Conservation (phyloP, 1,284 basidiomycete species). For the Rhodotorula sp. region DNA sequence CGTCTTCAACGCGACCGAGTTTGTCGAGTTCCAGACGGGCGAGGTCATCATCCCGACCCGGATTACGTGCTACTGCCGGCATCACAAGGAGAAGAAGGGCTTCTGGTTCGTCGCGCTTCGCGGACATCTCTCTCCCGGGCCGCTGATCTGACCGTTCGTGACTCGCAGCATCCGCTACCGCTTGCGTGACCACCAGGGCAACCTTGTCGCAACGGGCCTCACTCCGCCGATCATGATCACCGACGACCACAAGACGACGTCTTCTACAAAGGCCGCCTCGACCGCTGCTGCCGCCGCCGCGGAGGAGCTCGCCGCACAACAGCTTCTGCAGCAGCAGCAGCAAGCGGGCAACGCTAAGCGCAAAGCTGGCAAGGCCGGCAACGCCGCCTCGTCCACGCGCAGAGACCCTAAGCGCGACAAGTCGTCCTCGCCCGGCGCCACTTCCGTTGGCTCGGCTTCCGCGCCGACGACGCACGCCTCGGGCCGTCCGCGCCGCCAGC, state of each 20-base stretch:
- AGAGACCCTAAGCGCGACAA: conserved; percentile 26
- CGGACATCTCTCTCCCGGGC: background rate
- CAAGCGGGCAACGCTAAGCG: background rate
- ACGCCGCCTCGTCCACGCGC: background rate
- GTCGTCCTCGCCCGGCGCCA: background rate
- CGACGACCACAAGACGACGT: conserved; percentile 91
- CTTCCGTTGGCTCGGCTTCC: background rate
- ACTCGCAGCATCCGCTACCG: conserved; percentile 74
- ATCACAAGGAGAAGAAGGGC: conserved; percentile 95
- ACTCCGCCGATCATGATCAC: conserved; percentile 98
- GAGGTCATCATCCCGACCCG: conserved; percentile 86
- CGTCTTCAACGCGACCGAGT: conserved; percentile 92
- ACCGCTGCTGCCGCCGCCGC: conserved; percentile 1
- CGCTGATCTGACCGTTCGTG: background rate
- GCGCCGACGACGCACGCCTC: background rate
- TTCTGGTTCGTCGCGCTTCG: conserved; percentile 60
- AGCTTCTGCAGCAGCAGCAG: background rate
- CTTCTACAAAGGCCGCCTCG: conserved; percentile 44
- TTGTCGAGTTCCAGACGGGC: conserved; percentile 85
- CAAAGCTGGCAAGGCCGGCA: conserved; percentile 8
- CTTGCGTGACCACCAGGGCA: conserved; percentile 76
- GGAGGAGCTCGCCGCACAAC: background rate
- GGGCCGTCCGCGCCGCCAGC: background rate
- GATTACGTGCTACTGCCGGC: conserved; percentile 98
- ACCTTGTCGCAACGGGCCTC: conserved; percentile 76